phyloP scores from a whole-genome alignment of 1,284 basidiomycete genomes.

The Earliella scabrosa region DNA sequence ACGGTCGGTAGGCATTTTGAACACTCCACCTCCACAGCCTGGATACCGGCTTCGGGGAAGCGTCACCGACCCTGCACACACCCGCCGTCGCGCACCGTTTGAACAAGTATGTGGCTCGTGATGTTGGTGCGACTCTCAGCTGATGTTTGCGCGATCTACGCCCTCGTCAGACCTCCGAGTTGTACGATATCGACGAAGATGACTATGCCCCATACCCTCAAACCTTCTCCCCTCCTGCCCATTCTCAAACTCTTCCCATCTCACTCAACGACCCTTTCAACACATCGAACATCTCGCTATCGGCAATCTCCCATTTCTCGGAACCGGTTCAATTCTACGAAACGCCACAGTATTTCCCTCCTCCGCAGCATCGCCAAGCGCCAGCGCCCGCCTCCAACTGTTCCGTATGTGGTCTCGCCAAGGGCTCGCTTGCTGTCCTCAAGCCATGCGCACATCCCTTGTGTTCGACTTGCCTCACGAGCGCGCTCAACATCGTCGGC shows the following conservation, averaged over 20 bases:
- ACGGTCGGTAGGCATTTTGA: constrained; percentile 39
- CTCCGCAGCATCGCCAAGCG: constrained; percentile 7
- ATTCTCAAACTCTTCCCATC: constrained; percentile 38
- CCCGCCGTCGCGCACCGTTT: constrained; percentile 56
- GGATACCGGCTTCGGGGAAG: constrained; percentile 69
- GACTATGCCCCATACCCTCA: constrained; percentile 56
- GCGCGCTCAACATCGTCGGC: constrained; percentile 81
- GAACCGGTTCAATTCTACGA: constrained; percentile 34
- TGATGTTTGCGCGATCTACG: constrained; percentile 21
- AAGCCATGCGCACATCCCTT: constrained; percentile 74
- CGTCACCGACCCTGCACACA: constrained; percentile 72
- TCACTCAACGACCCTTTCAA: constrained; percentile 40
- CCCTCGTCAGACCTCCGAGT: constrained; percentile 47
- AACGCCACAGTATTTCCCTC: constrained; percentile 19
- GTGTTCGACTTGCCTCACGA: constrained; percentile 79
- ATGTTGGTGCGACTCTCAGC: too few relatives aligned
- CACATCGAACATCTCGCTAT: constrained; percentile 29
- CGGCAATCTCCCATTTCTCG: constrained; percentile 31
- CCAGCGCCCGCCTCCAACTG: constrained; percentile 35
- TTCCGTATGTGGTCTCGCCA: constrained; percentile 53
- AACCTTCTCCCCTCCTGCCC: constrained; percentile 42
- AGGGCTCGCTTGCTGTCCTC: constrained; percentile 62
- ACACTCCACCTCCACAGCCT: constrained; percentile 72
- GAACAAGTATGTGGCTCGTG: constrained; percentile 34
- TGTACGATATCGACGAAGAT: constrained; percentile 78